Base-by-base conservation (phyloP, 1,284 basidiomycete species). In the Peniophora sp. region DNA sequence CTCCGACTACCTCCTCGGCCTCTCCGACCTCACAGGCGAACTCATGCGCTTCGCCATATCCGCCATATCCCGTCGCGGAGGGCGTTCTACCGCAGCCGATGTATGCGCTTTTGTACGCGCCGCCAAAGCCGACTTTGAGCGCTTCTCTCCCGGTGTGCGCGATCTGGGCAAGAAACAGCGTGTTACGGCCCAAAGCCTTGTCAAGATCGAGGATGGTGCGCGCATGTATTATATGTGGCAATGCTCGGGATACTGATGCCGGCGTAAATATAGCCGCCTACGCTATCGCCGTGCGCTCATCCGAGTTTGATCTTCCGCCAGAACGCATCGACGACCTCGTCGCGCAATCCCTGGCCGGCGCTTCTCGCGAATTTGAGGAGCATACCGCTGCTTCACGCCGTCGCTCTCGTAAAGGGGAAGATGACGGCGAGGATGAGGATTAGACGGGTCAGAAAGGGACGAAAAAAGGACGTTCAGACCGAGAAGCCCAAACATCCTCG, bases 1-100 rank as follows among this genome's bases (percentile, higher is more conserved):
- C 23, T 81, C 86, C 50, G 94, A 97, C 60, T 98, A 97, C 64
- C 73, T 97, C 14, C 79, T 98, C 2, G 96, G 96, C 14, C 71
- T 97, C 25, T 93, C 92, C 1, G 96, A 99, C 65, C 73, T 99
- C 32, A 97, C 93, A 0, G 96, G 96, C 41, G 96, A 98, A 67
- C 79, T 96, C n/a, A 98, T 98, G 96, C 81, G 96, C 35, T 89
- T 88, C 56, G 92, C 93, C 3, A 97, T 95, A 54, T 89, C 83
- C 41, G 74, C 81, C 12, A 79, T 89, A 45, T 73, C 85, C 8
- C 79, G 79, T 20, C 81, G 81, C 32, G 86, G 86, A 1, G 85
- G 89, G 22, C 80, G 84, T 47, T 71, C 76, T 53, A 84, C 78
- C 56, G 89, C 91, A 3, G 72, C 72, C 41, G 72, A 81, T 54